phyloP scores from a whole-genome alignment of 2,329 filamentous ascomycete species.

The Didymella glomerata region DNA sequence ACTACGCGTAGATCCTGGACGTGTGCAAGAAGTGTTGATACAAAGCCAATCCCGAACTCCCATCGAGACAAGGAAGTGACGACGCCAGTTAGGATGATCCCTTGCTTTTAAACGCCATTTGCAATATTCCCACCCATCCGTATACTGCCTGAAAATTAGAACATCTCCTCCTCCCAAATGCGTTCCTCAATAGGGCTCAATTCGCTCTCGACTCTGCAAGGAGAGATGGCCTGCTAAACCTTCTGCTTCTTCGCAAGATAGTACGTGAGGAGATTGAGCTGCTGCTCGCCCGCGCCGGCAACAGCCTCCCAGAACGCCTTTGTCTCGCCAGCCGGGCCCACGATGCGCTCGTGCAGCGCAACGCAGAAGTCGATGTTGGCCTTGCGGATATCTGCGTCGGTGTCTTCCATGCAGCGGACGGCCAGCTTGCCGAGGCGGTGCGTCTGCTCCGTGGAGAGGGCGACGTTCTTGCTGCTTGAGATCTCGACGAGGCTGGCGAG shows the following conservation, averaged over 20 bases:
- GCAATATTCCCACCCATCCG: neutral
- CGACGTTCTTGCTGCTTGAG: slow-evolving; percentile 42
- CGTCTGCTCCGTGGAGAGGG: slow-evolving; percentile 46
- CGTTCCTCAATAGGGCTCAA: slow-evolving; percentile 2
- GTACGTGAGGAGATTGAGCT: slow-evolving; percentile 80
- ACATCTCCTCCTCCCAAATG: neutral
- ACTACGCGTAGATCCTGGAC: neutral
- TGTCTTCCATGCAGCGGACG: slow-evolving; percentile 49
- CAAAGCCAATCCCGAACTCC: neutral
- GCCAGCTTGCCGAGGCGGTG: slow-evolving; percentile 51
- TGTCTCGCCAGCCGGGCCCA: slow-evolving; percentile 42
- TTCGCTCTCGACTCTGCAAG: neutral
- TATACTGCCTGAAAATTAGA: slow-evolving; percentile 5
- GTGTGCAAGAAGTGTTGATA: neutral
- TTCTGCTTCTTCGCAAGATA: slow-evolving; percentile 68
- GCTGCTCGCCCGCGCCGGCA: slow-evolving; percentile 71
- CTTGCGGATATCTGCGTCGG: slow-evolving; percentile 61
- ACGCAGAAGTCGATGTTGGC: slow-evolving; percentile 83
- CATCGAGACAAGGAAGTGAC: neutral
- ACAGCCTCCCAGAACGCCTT: slow-evolving; percentile 73
- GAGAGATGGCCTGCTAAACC: slow-evolving; percentile 28
- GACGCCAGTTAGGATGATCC: slow-evolving; percentile 2
- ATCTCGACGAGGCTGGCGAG: slow-evolving; percentile 50
- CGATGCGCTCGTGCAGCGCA: slow-evolving; percentile 65
- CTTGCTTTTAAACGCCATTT: slow-evolving; percentile 12